Evolutionary conservation across 495 filamentous ascomycete genomes (phyloP), one percentile per base, ranked within the genome.

Genomic region (Aspergillus steynii): DNA sequence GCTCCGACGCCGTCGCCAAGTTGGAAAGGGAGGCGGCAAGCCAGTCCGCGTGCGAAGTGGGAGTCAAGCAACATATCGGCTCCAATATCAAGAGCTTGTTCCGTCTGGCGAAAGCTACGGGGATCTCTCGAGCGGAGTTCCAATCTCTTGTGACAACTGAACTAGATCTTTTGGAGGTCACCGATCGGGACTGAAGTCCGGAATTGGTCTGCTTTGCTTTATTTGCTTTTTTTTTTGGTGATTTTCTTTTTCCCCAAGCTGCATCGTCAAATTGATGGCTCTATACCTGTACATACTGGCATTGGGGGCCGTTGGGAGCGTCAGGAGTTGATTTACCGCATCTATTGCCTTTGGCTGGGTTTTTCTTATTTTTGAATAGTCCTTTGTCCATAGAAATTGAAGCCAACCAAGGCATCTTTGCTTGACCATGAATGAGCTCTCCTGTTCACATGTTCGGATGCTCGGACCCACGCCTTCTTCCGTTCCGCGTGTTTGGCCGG

Each of bases 81-180:
- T 86, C 90, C 6, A 93, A 88, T 68, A 86, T 99, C 61, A 93
- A 96, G 80, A 95, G 90, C 72, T 72, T 99, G 62, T 97, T 88
- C 68, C 80, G 92, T 45, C 77, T 99, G 34, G 91, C 92, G 49
- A 85, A 86, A 66, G 83, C 85, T 15, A 86, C 86, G 25, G 95
- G 95, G 2, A 92, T 99, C 62, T 87, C 90, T 52, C 80, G 90
- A 53, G 82, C 83, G 29, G 93, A 97, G 63, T 97, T 99, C 75
- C 90, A 93, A 74, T 77, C 83, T 55, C 72, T 96, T 61, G 84
- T 99, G 2, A 81, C 83, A 74, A 90, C 82, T 3, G 95, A 99
- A 76, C 69, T 97, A 64, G 89, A 93, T 57, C 82, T 88, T 58
- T 70, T 97, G 68, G 80, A 84, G 34, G 74, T 96, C 71, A 80